A percentile compares a stretch with the other conserved stretches of the same genome.
These are phyloP conservation scores for Helianthus tuberosus DNA, from an alignment of 129 eudicot species.

Conservation along the genomic window DNA sequence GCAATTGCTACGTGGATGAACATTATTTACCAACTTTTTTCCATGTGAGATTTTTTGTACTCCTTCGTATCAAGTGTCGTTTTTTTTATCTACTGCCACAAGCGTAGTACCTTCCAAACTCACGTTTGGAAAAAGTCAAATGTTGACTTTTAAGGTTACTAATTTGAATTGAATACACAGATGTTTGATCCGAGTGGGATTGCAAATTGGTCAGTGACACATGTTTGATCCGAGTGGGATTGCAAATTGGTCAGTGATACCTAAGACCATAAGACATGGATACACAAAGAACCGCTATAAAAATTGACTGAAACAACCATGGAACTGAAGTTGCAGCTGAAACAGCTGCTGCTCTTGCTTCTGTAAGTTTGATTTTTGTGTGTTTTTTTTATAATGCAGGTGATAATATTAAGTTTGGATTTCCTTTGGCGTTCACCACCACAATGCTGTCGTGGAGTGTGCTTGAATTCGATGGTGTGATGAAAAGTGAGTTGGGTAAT, in stretches of 20 bases:
- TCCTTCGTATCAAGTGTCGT: neutral
- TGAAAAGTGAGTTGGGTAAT: constrained; percentile 54
- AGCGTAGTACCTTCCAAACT: neutral
- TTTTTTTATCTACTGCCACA: neutral
- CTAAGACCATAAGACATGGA: too few species aligned
- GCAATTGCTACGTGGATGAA: constrained; percentile 91
- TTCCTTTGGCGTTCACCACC: constrained; percentile 70
- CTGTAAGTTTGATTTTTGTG: neutral
- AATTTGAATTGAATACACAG: constrained; percentile 39
- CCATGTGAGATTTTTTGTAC: constrained; percentile 38
- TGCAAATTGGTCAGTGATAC: too few species aligned
- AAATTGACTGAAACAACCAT: too few species aligned
- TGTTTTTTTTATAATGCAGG: constrained; percentile 33
- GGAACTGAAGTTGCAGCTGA: too few species aligned
- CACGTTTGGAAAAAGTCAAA: neutral
- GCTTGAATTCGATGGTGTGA: constrained; percentile 47
- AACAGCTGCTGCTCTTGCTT: too few species aligned
- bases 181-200: constrained; percentile 85
- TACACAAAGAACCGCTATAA: too few species aligned
- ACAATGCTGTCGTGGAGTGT: constrained; percentile 72
- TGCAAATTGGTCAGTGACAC: constrained; percentile 86
- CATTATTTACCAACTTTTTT: constrained; percentile 89
- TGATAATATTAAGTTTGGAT: constrained; percentile 57
- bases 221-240: too few species aligned
- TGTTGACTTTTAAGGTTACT: neutral